Conservation (phyloP, 139 green algal species). For the Monoraphidium neglectum region DNA sequence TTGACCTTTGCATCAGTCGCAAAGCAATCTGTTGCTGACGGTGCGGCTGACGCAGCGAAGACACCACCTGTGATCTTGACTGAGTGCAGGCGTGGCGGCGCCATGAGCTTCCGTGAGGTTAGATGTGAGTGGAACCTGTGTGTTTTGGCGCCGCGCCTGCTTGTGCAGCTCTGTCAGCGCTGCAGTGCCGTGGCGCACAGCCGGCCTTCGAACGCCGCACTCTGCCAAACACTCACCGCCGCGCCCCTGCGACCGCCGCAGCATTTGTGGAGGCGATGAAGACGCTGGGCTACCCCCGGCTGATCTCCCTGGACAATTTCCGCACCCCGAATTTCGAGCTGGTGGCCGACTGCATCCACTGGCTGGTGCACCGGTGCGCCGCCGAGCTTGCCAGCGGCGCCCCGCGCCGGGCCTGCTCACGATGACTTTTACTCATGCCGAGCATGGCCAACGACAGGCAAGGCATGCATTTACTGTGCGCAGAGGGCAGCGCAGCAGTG, state of each 20-base stretch:
- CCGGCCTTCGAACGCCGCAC: background rate
- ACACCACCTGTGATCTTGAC: too few species aligned
- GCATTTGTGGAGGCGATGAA: conserved; percentile 80
- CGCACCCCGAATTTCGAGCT: conserved; percentile 83
- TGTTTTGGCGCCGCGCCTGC: background rate
- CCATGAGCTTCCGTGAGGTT: conserved; percentile 58
- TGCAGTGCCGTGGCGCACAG: background rate
- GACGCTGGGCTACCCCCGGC: conserved; percentile 67
- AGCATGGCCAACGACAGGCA: too few species aligned
- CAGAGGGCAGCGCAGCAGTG: too few species aligned
- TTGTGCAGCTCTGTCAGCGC: background rate
- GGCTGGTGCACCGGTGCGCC: conserved; percentile 73
- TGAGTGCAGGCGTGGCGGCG: too few species aligned
- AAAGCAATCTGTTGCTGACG: too few species aligned
- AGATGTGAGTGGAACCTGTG: conserved; percentile 41
- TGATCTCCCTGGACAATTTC: conserved; percentile 84
- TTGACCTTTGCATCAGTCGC: too few species aligned
- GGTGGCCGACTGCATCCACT: conserved; percentile 82
- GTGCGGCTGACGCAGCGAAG: too few species aligned
- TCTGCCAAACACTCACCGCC: background rate
- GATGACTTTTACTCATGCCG: too few species aligned
- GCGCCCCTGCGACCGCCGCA: conserved; percentile 28
- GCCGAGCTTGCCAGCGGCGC: background rate
- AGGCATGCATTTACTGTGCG: too few species aligned
- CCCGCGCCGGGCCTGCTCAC: background rate